Conservation (phyloP, 164 flowering plant genomes). For the Nelumbo lutea region DNA sequence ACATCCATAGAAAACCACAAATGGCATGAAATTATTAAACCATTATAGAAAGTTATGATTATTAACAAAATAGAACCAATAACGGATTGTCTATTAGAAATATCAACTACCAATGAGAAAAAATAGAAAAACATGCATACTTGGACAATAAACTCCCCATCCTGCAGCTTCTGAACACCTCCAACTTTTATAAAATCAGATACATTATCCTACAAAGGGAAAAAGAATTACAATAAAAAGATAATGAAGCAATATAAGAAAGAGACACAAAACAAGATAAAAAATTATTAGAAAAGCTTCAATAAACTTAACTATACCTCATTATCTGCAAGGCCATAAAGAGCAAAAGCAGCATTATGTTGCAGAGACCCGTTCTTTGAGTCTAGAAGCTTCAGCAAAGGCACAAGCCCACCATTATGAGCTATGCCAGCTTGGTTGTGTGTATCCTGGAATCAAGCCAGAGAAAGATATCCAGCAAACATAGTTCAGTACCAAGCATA, state of each 20-base stretch:
- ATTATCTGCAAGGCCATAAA: slow-evolving; percentile 98
- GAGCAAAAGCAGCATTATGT: slow-evolving; percentile 99
- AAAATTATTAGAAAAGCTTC: not conserved
- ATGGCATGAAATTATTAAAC: not conserved
- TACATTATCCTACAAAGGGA: slow-evolving; percentile 70
- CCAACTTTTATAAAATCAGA: slow-evolving; percentile 90
- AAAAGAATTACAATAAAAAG: not conserved
- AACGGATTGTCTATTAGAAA: not conserved
- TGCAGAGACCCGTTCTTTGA: slow-evolving; percentile 93
- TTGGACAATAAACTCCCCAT: slow-evolving; percentile 97
- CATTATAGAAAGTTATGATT: not conserved
- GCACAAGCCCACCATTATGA: slow-evolving; percentile 75
- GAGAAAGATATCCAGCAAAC: not conserved
- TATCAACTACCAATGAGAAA: not conserved
- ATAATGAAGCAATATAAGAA: not conserved
- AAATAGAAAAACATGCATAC: slow-evolving; percentile 32
- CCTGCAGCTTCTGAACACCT: slow-evolving; percentile 95
- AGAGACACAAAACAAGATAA: not conserved
- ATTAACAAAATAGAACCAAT: not conserved
- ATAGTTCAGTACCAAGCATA: not conserved
- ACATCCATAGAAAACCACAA: not conserved
- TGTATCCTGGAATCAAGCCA: slow-evolving; percentile 49
- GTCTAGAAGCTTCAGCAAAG: slow-evolving; percentile 88
- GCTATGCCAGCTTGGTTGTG: slow-evolving; percentile 98
- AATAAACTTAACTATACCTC: slow-evolving; percentile 50